Base-by-base conservation (phyloP, 1,284 basidiomycete species). In the Trichosporon ovoides region DNA sequence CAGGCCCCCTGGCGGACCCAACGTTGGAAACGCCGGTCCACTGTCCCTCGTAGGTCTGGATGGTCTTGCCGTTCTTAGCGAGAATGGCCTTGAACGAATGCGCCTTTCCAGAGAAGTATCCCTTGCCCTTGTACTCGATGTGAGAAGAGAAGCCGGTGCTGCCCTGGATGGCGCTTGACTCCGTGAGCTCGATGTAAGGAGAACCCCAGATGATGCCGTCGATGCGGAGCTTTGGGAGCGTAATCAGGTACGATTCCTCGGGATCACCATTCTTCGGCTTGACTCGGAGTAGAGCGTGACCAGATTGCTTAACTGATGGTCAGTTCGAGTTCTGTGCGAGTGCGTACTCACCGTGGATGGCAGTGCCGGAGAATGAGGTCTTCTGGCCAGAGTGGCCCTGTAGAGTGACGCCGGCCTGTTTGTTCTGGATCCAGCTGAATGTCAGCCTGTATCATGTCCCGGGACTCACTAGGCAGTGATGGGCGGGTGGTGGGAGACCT, bases 381-480 rank as follows among this genome's bases (percentile, higher is more conserved):
- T 98, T 98, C 79, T 98, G 95, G 9, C 91, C 95, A 66, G 86
- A 93, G 77, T 97, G 92, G 20, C 95, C 95, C 53, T 86, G 84
- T 56, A 97, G 83, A 46, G 83, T 78, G 56, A 98, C 77, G 1
- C 91, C 88, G 69, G 91, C 92, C 48, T 81, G 74, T 59, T 84
- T 80, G 80, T 98, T 98, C 78, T 86, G 83, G 66, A 98, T 89
- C 77, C 85, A 83, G 80, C 73, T 75, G 53, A 86, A 74, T 73
- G 64, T 69, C 67, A 55, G 70, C 34, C 9, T 4, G 16, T 10
- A n/a, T 6, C 13, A 13, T 9, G 13, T 1, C 7, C 11, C 3
- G 10, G 0, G 16, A 60, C 68, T 53, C 40, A 71, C 68, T 74
- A 75, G 51, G 74, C 72, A 55, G 76, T 92, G 68, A 93, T 87